These are phyloP conservation scores for Sphaerulina populicola DNA, from an alignment of 2,329 filamentous ascomycete species.

Conservation along the genomic window DNA sequence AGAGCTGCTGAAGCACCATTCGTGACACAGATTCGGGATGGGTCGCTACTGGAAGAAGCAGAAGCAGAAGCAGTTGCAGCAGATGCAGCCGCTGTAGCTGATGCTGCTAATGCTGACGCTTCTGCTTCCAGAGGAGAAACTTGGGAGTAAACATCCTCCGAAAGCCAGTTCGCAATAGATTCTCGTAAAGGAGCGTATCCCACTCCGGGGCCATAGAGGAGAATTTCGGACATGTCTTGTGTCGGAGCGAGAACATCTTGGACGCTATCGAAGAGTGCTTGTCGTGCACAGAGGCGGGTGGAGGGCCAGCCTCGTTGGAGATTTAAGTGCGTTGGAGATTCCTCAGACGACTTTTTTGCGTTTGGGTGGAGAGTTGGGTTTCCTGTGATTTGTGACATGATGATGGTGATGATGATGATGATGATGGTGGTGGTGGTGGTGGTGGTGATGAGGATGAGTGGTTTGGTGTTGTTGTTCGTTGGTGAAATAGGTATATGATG, in stretches of 20 bases:
- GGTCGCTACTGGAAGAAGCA: background rate
- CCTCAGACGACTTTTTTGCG: background rate
- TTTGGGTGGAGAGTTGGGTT: background rate
- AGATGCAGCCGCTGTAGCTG: too few species aligned
- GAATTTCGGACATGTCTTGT: slow-evolving; percentile 11
- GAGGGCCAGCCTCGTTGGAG: background rate
- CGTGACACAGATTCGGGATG: slow-evolving; percentile 60
- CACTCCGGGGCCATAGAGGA: slow-evolving; percentile 11
- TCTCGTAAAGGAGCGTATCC: slow-evolving; percentile 9
- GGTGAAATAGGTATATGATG: too few species aligned
- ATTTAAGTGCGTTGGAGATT: background rate
- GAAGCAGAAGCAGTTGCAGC: too few species aligned
- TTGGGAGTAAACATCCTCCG: background rate
- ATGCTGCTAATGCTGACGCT: too few species aligned
- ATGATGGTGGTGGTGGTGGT: too few species aligned
- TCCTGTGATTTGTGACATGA: background rate
- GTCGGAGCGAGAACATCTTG: slow-evolving; percentile 5
- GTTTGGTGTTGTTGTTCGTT: too few species aligned
- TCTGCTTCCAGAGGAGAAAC: too few species aligned
- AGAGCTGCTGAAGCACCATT: slow-evolving; percentile 78
- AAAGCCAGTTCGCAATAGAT: slow-evolving; percentile 1
- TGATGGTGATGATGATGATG: too few species aligned
- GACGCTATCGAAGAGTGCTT: slow-evolving; percentile 6
- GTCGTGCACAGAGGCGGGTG: background rate
- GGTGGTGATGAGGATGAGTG: too few species aligned